Base-by-base conservation (phyloP, 805 yeast species). In the Debaryomyces castellii region DNA sequence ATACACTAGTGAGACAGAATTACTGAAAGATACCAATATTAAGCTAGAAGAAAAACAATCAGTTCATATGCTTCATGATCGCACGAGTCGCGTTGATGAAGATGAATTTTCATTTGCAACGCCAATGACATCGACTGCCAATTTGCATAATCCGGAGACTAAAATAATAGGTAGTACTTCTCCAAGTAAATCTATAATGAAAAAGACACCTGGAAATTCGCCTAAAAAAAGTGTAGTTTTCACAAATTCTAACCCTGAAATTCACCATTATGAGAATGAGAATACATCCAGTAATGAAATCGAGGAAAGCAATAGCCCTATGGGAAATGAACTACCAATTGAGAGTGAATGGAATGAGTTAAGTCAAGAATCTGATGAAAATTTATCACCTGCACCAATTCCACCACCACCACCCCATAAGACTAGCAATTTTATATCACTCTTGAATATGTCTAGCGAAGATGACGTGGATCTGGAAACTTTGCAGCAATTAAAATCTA, bases 101-200 rank as follows among this genome's bases (percentile, higher is more conserved):
- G 63, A 60, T 40, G 66, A 63, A 35, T 63, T 62, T 45, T 57
- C 59, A 5, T 61, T 60, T 40, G 53, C 54, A 24, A 57, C 63
- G 2, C 65, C 63, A 12, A 49, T 44, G 47, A 60, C 56, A 17
- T 57, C 58, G 22, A 55, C 59, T 2, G 42, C 43, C 10, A 52
- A 51, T 38, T 51, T 53, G 32, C 41, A 47, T 30, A 48, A 49
- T 35, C 40, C 40, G 11, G 40, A 30, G 44, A n/a, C 10, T 39
- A n/a, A 42, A 48, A 17, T 35, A 37, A 22, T 44, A 38, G 37
- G 28, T 24, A 44, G 45, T 39, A 32, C 53, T 6, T 66, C 73
- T 5, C 76, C 76, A 5, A 63, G 62, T 46, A 71, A 67, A 47
- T 69, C 75, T 24, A 69, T 65, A 21, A 67, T 72, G 71, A 59